Conservation (phyloP, 306 rosid genomes). For the Sechiopsis laciniata region DNA sequence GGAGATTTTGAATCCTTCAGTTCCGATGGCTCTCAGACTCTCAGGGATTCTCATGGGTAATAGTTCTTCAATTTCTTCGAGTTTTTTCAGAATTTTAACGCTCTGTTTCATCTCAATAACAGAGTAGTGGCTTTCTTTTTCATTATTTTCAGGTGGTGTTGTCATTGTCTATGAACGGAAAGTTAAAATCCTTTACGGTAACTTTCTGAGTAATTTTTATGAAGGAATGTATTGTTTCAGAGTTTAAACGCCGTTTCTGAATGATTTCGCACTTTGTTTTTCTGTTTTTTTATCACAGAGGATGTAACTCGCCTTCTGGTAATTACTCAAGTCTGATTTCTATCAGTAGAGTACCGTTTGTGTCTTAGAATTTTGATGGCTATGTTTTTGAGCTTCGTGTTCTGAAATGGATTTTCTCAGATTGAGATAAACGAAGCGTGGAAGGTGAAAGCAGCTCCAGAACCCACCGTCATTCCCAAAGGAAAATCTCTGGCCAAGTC, state of each 20-base stretch:
- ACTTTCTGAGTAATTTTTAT: not conserved
- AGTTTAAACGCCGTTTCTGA: conserved; percentile 17
- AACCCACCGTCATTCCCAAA: conserved; percentile 60
- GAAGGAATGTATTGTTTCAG: conserved; percentile 14
- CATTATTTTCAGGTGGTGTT: conserved; percentile 60
- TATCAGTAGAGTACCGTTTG: not conserved
- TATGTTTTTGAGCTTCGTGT: not conserved
- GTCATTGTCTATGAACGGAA: conserved; percentile 84
- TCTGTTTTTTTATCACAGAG: conserved; percentile 41
- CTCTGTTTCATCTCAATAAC: conserved; percentile 18
- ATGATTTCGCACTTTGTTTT: not conserved
- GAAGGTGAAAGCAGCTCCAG: conserved; percentile 53
- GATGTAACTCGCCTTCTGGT: conserved; percentile 82
- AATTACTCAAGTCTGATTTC: conserved; percentile 18
- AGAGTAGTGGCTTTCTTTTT: conserved; percentile 12
- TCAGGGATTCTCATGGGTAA: conserved; percentile 97
- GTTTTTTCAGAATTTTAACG: not conserved
- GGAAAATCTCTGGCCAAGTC: conserved; percentile 77
- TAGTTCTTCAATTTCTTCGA: not conserved
- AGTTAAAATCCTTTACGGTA: conserved; percentile 76
- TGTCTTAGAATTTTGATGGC: not conserved
- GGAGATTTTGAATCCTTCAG: conserved; percentile 76
- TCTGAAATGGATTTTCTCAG: conserved; percentile 26
- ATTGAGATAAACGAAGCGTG: conserved; percentile 74
- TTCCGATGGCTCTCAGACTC: conserved; percentile 93